phyloP scores from a whole-genome alignment of 1,139 yeast genomes.

The Wickerhamomyces sp. region DNA sequence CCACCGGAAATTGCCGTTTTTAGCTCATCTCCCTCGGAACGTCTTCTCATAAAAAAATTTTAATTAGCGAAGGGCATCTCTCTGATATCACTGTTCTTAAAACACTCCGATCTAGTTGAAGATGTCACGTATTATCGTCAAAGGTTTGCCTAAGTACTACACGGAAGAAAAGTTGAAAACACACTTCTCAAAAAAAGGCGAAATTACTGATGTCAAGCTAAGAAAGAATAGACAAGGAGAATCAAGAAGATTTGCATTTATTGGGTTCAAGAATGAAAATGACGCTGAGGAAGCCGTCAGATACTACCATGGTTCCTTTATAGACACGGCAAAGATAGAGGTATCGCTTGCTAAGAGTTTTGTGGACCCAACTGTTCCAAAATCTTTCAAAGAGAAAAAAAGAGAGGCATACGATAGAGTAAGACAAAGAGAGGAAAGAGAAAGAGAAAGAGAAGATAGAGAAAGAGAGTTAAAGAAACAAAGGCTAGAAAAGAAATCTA shows the following conservation, averaged over 20 bases:
- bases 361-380: slow-evolving; percentile 78
- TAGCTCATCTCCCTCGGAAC: slow-evolving; percentile 10
- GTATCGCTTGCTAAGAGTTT: slow-evolving; percentile 83
- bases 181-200: slow-evolving; percentile 56
- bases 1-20: slow-evolving; percentile 5
- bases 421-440: slow-evolving; percentile 49
- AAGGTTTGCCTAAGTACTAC: slow-evolving; percentile 79
- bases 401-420: slow-evolving; percentile 51
- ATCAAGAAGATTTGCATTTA: slow-evolving; percentile 88
- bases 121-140: slow-evolving; percentile 95
- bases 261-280: slow-evolving; percentile 68
- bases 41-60: neutral
- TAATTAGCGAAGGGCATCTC: neutral
- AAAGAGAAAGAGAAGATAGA: slow-evolving; percentile 39
- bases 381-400: slow-evolving; percentile 61
- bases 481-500: slow-evolving; percentile 23
- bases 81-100: neutral
- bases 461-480: slow-evolving; percentile 27
- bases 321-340: slow-evolving; percentile 75
- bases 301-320: slow-evolving; percentile 72
- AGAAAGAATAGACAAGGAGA: slow-evolving; percentile 79
- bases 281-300: slow-evolving; percentile 80
- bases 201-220: slow-evolving; percentile 83
- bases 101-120: neutral
- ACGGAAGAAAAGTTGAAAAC: slow-evolving; percentile 70